phyloP scores from a whole-genome alignment of 108 stramenopile genomes.

The Skeletonema marinoi region DNA sequence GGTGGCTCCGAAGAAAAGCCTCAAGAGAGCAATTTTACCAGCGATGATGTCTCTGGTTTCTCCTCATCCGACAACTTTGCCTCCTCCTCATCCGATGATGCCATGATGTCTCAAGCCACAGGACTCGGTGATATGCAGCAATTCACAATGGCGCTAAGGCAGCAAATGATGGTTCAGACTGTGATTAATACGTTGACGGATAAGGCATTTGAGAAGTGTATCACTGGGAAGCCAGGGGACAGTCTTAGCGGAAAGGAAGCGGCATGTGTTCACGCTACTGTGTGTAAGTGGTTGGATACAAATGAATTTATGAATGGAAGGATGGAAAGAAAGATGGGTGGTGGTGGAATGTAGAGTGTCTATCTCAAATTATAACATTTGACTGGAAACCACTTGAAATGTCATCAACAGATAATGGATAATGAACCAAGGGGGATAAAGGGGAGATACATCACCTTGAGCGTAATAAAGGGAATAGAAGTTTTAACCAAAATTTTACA shows the following conservation, averaged over 20 bases:
- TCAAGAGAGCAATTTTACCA: slow-evolving; percentile 27
- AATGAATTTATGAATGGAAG: slow-evolving; percentile 85
- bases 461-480: not conserved
- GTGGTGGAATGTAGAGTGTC: slow-evolving; percentile 22
- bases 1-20: slow-evolving; percentile 20
- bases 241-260: slow-evolving; percentile 65
- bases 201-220: slow-evolving; percentile 74
- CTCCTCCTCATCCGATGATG: slow-evolving; percentile 18
- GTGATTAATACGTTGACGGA: slow-evolving; percentile 76
- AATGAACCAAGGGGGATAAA: not conserved
- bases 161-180: slow-evolving; percentile 77
- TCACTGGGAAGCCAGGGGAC: slow-evolving; percentile 60
- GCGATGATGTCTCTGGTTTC: slow-evolving; percentile 36
- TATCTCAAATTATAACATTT: no score
- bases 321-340: slow-evolving; percentile 65
- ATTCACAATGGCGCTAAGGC: slow-evolving; percentile 62
- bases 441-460: not conserved
- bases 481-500: not conserved
- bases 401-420: not conserved
- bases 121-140: slow-evolving; percentile 72
- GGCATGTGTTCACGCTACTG: slow-evolving; percentile 72
- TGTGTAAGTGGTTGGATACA: slow-evolving; percentile 86
- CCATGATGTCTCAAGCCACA: slow-evolving; percentile 24
- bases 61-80: slow-evolving; percentile 16
- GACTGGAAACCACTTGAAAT: no score